Evolutionary conservation across 495 filamentous ascomycete species (phyloP).

Genomic region (Wilcoxina mikolae): DNA sequence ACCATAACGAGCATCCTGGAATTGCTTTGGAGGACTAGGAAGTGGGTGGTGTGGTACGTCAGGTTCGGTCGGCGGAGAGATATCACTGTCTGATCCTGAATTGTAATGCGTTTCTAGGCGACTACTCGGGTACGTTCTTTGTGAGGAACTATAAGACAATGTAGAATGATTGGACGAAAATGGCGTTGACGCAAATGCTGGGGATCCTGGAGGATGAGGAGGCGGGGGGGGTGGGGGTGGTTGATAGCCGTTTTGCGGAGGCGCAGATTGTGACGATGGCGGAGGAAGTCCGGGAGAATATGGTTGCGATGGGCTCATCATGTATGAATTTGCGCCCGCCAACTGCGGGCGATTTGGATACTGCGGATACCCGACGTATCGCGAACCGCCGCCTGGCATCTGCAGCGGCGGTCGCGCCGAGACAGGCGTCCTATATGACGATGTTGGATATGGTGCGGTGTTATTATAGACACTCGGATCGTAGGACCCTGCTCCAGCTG

Average conservation of each 20-base stretch:
- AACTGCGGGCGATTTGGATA: constrained; percentile 10
- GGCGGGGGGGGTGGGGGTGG: constrained; percentile 24
- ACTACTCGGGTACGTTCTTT: not conserved
- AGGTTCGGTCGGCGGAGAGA: constrained; percentile 18
- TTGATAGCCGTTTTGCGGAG: constrained; percentile 23
- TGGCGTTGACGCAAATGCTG: constrained; percentile 8
- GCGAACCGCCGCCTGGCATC: constrained; percentile 4
- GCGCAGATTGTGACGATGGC: constrained; percentile 19
- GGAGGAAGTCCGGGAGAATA: constrained; percentile 27
- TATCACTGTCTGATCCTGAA: constrained; percentile 27
- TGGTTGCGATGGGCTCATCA: constrained; percentile 14
- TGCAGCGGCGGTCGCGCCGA: not conserved
- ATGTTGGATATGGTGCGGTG: constrained; percentile 22
- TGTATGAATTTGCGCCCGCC: constrained; percentile 19
- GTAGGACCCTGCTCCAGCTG: constrained; percentile 20
- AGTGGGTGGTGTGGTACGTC: constrained; percentile 15
- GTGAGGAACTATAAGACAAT: constrained; percentile 1
- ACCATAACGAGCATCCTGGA: constrained; percentile 8
- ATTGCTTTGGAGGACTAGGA: constrained; percentile 25
- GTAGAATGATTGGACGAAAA: not conserved
- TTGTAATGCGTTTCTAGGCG: constrained; percentile 27
- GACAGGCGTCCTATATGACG: not conserved
- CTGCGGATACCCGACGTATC: constrained; percentile 14
- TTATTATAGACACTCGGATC: constrained; percentile 26
- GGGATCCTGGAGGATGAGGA: constrained; percentile 25